A percentile compares a stretch with the other conserved stretches of the same genome.
Conservation (phyloP, 176 grass and related monocot species). For the Urochloa ruziziensis region DNA sequence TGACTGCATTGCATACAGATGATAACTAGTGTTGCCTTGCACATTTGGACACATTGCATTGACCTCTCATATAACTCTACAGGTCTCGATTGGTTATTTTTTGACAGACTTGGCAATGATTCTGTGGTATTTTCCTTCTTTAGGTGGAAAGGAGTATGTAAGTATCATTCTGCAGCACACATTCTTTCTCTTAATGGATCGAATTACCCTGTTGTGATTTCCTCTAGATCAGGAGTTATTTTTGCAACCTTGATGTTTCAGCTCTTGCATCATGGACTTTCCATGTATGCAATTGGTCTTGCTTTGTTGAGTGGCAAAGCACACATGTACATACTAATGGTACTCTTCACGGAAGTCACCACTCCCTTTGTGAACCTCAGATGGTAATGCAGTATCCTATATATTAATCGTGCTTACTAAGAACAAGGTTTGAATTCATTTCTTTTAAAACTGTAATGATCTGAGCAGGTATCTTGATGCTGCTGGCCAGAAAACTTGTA, state of each 20-base stretch:
- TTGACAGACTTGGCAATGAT: constrained; percentile 74
- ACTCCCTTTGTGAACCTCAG: constrained; percentile 92
- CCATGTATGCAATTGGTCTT: constrained; percentile 76
- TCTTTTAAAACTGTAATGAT: constrained; percentile 6
- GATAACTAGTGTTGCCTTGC: background rate
- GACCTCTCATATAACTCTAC: background rate
- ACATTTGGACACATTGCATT: background rate
- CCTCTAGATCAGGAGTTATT: background rate
- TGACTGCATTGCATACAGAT: background rate
- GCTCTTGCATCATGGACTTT: constrained; percentile 87
- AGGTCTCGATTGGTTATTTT: constrained; percentile 85
- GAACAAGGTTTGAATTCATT: background rate
- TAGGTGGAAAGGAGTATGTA: constrained; percentile 96
- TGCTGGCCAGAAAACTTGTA: constrained; percentile 58
- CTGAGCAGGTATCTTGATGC: constrained; percentile 69
- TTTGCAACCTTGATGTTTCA: constrained; percentile 27
- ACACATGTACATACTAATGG: constrained; percentile 83
- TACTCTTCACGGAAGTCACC: constrained; percentile 86
- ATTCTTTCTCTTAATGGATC: background rate
- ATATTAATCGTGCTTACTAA: background rate
- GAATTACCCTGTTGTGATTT: background rate
- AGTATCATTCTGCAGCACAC: constrained; percentile 27
- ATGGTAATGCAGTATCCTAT: constrained; percentile 55
- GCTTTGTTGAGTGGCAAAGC: constrained; percentile 70
- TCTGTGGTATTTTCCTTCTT: constrained; percentile 58